Base-by-base conservation (phyloP, 1,284 basidiomycete species). In the Stereum hirsutum region DNA sequence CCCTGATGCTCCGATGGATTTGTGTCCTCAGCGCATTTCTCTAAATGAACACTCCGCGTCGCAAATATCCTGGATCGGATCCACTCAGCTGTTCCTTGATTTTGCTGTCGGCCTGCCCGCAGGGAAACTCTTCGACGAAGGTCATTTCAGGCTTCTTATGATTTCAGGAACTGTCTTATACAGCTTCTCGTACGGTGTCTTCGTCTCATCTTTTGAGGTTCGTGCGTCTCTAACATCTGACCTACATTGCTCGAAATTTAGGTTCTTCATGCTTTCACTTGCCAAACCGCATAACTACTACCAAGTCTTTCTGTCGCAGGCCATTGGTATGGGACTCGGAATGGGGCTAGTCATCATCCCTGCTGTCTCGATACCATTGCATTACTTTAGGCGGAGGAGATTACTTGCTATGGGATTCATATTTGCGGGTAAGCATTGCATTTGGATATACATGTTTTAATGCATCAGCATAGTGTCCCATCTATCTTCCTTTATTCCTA, bases 211-310 rank as follows among this genome's bases (percentile, higher is more conserved):
- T n/a, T 25, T 39, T 7, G 37, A 23, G 37, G n/a, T n/a, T 19
- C 23, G 11, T 24, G 14, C 37, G 14, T 7, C 23, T n/a, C 56
- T 54, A 11, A 67, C 64, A 2, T 54, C 60, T 2, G 8, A 60
- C 3, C 49, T 70, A n/a, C n/a, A n/a, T n/a, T n/a, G n/a, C n/a
- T 60, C 64, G 25, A 54, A 62, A 10, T 61, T 67, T 45, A 65
- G 59, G 42, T 55, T 69, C 5, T 68, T 70, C 53, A 68, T 69
- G 67, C 58, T 70, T 21, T 69, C 67, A 0, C 51, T 69, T 17
- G 57, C 65, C 0, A 57, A 65, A n/a, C 51, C 62, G 7, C 57
- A 61, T n/a, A 24, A 40, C 17, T 40, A 30, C 15, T 40, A 40
- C 19, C 39, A 74, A 70, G 42, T 54, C 24, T 52, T 54, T 39